Conservation (phyloP, 352 stramenopile species). For the Globisporangium okanoganense region DNA sequence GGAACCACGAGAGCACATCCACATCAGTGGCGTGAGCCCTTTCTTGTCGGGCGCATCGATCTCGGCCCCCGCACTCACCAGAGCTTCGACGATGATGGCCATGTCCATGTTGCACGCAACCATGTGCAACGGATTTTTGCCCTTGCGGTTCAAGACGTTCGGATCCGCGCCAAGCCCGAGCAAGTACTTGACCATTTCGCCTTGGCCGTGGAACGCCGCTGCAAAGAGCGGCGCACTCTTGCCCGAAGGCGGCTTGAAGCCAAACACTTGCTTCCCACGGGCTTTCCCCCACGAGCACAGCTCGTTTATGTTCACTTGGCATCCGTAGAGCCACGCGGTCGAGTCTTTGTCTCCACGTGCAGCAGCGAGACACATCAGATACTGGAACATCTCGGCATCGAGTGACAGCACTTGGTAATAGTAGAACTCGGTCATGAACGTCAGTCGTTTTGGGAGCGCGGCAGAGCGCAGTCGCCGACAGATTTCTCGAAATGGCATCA, state of each 20-base stretch:
- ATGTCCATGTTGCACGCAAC: conserved; percentile 52
- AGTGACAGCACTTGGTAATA: conserved; percentile 81
- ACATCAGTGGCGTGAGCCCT: conserved; percentile 77
- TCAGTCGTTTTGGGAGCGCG: conserved; percentile 70
- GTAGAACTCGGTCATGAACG: conserved; percentile 82
- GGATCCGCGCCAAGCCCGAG: conserved; percentile 41
- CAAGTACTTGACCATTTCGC: conserved; percentile 62
- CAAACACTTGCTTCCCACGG: conserved; percentile 64
- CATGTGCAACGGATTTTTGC: conserved; percentile 64
- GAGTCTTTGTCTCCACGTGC: conserved; percentile 70
- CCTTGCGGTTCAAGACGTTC: conserved; percentile 57
- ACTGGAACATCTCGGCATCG: conserved; percentile 77
- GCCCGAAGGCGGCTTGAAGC: conserved; percentile 52
- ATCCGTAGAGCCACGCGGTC: conserved; percentile 47
- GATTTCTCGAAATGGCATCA: conserved; percentile 81
- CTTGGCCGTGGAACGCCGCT: conserved; percentile 53
- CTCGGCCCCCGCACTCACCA: conserved; percentile 51
- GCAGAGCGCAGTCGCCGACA: conserved; percentile 55
- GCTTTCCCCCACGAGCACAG: conserved; percentile 71
- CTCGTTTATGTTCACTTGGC: conserved; percentile 55
- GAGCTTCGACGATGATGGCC: conserved; percentile 55
- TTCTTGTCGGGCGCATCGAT: conserved; percentile 60
- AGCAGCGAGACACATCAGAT: conserved; percentile 68
- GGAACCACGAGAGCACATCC: conserved; percentile 54
- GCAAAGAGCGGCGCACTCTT: conserved; percentile 63